phyloP scores from a whole-genome alignment of 2,329 filamentous ascomycete genomes.

The Chlorencoelia australis region DNA sequence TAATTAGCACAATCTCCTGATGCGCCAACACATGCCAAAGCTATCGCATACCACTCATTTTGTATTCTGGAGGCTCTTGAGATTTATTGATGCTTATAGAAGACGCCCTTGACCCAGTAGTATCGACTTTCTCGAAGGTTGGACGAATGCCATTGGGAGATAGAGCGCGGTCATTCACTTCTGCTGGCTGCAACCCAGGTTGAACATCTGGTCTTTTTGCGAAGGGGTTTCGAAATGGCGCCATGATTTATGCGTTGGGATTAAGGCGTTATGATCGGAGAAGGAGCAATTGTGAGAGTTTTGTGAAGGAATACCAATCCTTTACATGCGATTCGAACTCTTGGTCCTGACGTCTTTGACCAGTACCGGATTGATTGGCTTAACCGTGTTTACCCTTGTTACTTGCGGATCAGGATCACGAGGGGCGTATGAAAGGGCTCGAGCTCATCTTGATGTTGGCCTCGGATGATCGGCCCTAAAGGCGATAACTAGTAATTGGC shows the following conservation, averaged over 20 bases:
- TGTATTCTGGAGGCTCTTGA: conserved; percentile 61
- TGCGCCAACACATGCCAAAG: neutral
- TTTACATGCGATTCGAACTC: no score
- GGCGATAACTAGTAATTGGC: no score
- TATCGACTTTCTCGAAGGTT: conserved; percentile 53
- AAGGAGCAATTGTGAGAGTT: no score
- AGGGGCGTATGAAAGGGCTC: no score
- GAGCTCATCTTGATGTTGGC: no score
- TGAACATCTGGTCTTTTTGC: conserved; percentile 41
- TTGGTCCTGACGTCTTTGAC: no score
- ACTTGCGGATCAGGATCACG: no score
- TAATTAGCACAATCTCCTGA: conserved; percentile 7
- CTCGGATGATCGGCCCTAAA: no score
- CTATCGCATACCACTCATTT: conserved; percentile 61
- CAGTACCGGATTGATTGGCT: no score
- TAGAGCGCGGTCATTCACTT: conserved; percentile 43
- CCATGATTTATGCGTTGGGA: no score
- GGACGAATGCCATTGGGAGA: conserved; percentile 35
- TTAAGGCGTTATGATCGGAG: neutral
- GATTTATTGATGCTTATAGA: conserved; percentile 51
- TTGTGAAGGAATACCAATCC: no score
- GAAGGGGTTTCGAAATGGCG: conserved; percentile 53
- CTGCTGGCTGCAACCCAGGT: conserved; percentile 23
- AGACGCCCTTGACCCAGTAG: conserved; percentile 51
- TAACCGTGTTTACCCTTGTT: no score